Evolutionary conservation across 805 yeast species (phyloP).

Genomic region (Starmerella vitae): DNA sequence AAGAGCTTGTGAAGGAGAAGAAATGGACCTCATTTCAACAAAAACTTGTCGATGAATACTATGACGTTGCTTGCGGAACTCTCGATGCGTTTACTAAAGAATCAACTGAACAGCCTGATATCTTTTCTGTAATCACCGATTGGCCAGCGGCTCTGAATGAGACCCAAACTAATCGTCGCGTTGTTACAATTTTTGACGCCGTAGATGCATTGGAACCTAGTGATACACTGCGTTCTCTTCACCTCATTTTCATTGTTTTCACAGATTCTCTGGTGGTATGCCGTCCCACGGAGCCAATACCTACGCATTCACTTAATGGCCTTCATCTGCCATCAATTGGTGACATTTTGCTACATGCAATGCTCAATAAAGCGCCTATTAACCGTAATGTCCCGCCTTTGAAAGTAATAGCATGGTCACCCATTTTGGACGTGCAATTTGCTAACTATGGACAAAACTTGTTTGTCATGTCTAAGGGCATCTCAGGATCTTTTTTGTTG

Average conservation of each 20-base stretch:
- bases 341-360: constrained; percentile 78
- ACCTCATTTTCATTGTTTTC: constrained; percentile 58
- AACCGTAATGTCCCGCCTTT: constrained; percentile 45
- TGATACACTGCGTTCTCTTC: constrained; percentile 22
- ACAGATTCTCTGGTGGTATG: constrained; percentile 66
- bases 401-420: constrained; percentile 55
- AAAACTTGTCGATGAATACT: constrained; percentile 29
- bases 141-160: constrained; percentile 84
- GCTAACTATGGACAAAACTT: constrained; percentile 16
- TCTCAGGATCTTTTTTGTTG: constrained; percentile 20
- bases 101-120: constrained; percentile 60
- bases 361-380: constrained; percentile 73
- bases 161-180: constrained; percentile 79
- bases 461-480: constrained; percentile 14
- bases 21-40: constrained; percentile 31
- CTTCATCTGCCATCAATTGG: constrained; percentile 47
- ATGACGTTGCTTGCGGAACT: constrained; percentile 44
- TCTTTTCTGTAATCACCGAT: constrained; percentile 66
- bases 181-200: constrained; percentile 58
- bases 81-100: constrained; percentile 51
- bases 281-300: constrained; percentile 34
- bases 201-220: constrained; percentile 25
- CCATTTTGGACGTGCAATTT: constrained; percentile 37
- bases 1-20: constrained; percentile 42
- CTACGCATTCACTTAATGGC: constrained; percentile 23